phyloP scores from a whole-genome alignment of 2,329 filamentous ascomycete species.

The Teratosphaeria epicoccoides region DNA sequence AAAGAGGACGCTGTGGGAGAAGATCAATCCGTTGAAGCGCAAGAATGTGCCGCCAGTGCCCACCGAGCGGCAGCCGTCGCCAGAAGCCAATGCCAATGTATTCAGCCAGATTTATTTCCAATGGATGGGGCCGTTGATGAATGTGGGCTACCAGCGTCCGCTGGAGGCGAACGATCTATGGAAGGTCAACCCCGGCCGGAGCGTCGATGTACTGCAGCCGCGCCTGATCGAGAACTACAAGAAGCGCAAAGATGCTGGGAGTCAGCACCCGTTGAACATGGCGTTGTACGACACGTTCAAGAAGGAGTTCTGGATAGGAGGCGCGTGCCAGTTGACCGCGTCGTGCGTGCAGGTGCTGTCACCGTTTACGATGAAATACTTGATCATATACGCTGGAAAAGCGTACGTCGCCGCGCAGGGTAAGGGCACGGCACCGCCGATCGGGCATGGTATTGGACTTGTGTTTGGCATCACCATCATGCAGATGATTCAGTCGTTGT shows the following conservation, averaged over 20 bases:
- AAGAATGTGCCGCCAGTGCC: constrained; percentile 46
- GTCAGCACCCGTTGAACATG: constrained; percentile 64
- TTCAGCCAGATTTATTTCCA: constrained; percentile 71
- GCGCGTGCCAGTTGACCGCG: constrained; percentile 62
- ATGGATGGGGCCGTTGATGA: constrained; percentile 87
- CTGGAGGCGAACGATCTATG: constrained; percentile 81
- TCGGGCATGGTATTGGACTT: constrained; percentile 68
- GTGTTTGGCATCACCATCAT: constrained; percentile 76
- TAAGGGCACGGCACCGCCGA: constrained; percentile 48
- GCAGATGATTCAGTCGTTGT: constrained; percentile 72
- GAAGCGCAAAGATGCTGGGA: constrained; percentile 49
- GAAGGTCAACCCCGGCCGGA: constrained; percentile 71
- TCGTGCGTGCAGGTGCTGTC: constrained; percentile 65
- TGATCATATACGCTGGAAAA: constrained; percentile 74
- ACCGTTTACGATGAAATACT: constrained; percentile 73
- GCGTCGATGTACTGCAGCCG: constrained; percentile 57
- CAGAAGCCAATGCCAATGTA: constrained; percentile 62
- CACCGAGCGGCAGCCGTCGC: constrained; percentile 44
- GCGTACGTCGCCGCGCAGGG: constrained; percentile 56
- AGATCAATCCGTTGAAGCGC: constrained; percentile 37
- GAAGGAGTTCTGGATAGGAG: constrained; percentile 74
- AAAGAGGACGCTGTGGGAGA: constrained; percentile 54
- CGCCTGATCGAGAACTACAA: constrained; percentile 60
- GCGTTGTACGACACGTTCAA: constrained; percentile 81
- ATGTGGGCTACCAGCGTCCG: constrained; percentile 69